Evolutionary conservation across 1,139 yeast species (phyloP).

Genomic region (Lodderomyces theae): DNA sequence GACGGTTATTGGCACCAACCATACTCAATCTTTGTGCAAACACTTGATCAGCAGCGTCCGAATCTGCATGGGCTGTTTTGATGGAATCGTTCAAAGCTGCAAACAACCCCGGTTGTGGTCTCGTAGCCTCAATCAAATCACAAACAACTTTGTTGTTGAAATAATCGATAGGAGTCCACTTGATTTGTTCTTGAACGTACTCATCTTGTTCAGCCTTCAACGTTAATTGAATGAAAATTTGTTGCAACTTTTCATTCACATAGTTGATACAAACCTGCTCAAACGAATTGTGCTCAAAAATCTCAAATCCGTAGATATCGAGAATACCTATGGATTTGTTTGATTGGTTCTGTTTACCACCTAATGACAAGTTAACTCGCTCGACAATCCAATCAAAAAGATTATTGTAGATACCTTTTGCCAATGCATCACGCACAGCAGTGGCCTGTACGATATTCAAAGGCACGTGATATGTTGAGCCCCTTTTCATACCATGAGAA

Average conservation of each 20-base stretch:
- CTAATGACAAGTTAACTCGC: conserved; percentile 74
- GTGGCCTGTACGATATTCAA: conserved; percentile 88
- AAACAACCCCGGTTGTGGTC: conserved; percentile 93
- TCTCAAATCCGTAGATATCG: conserved; percentile 98
- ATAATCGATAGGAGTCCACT: conserved; percentile 97
- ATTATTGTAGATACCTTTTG: conserved; percentile 91
- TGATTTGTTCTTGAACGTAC: conserved; percentile 88
- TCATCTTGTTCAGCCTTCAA: conserved; percentile 97
- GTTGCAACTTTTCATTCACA: conserved; percentile 96
- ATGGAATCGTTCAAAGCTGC: conserved; percentile 96
- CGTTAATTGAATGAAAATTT: conserved; percentile 92
- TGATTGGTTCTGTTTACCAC: conserved; percentile 39
- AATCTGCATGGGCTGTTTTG: conserved; percentile 98
- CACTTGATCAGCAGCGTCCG: conserved; percentile 94
- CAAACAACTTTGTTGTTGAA: conserved; percentile 96
- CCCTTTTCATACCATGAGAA: conserved; percentile 81
- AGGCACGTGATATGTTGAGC: conserved; percentile 93
- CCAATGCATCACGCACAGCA: conserved; percentile 92
- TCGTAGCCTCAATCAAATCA: conserved; percentile 88
- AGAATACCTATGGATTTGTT: conserved; percentile 81
- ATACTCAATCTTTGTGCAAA: conserved; percentile 89
- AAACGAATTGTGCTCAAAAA: conserved; percentile 93
- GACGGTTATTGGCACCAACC: conserved; percentile 74
- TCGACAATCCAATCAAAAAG: conserved; percentile 97
- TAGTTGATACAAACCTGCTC: conserved; percentile 97